Percentiles rank a stretch among this genome's conserved stretches.
phyloP scores from a whole-genome alignment of 1,139 yeast species.

The Protomyces inouyei region DNA sequence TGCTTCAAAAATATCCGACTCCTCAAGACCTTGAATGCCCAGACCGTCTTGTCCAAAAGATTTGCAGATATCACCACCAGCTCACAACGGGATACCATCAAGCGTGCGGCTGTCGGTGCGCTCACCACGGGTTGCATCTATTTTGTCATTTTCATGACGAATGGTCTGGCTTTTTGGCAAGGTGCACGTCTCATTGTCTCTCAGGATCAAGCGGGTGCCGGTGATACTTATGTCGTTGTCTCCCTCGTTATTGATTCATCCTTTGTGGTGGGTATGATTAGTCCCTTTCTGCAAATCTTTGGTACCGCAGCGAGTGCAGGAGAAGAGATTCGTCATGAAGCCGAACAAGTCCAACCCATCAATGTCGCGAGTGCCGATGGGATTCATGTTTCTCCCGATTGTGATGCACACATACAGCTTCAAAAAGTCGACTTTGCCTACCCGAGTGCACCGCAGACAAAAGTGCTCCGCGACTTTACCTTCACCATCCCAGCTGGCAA shows the following conservation, averaged over 20 bases:
- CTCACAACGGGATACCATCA: slow-evolving; percentile 36
- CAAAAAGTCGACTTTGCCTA: slow-evolving; percentile 35
- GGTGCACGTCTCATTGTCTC: slow-evolving; percentile 42
- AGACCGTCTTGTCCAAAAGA: slow-evolving; percentile 39
- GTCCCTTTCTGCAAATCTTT: slow-evolving; percentile 12
- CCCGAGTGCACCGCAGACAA: slow-evolving; percentile 45
- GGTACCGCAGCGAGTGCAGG: slow-evolving; percentile 4
- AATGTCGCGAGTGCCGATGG: neutral
- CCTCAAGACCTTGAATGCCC: slow-evolving; percentile 45
- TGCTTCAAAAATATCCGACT: slow-evolving; percentile 43
- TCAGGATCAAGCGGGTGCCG: slow-evolving; percentile 43
- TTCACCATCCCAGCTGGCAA: slow-evolving; percentile 47
- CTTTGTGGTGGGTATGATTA: slow-evolving; percentile 35
- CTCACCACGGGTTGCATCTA: slow-evolving; percentile 36
- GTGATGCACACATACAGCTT: slow-evolving; percentile 36
- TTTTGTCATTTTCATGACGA: slow-evolving; percentile 43
- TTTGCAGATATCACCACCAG: slow-evolving; percentile 38
- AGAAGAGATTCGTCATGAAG: neutral
- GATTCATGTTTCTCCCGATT: neutral
- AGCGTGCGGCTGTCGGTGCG: slow-evolving; percentile 39
- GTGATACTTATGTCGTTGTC: slow-evolving; percentile 45
- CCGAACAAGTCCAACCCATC: neutral
- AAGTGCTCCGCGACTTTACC: slow-evolving; percentile 46
- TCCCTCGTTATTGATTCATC: slow-evolving; percentile 41
- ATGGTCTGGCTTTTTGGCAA: slow-evolving; percentile 42